These are phyloP conservation scores for Beta vulgaris DNA, from an alignment of 148 eudicot genomes.

Conservation along the genomic window DNA sequence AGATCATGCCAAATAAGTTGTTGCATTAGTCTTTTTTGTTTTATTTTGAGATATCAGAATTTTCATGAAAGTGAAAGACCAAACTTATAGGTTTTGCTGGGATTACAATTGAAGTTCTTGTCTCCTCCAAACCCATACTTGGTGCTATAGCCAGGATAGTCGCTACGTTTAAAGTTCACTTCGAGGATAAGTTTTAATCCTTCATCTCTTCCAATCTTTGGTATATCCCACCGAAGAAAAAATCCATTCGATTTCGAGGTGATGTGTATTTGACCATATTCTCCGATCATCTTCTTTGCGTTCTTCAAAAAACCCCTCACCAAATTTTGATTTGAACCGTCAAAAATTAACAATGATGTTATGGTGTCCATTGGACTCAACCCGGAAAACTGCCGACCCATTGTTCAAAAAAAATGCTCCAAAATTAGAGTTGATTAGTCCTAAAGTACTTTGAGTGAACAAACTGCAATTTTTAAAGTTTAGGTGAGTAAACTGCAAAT, in stretches of 20 bases:
- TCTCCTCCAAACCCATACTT: slow-evolving; percentile 33
- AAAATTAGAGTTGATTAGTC: too few species aligned
- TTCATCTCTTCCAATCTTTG: not conserved
- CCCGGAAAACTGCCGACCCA: too few species aligned
- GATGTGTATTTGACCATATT: not conserved
- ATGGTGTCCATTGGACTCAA: too few species aligned
- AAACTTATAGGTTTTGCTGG: slow-evolving; percentile 30
- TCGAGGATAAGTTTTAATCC: not conserved
- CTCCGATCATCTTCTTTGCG: not conserved
- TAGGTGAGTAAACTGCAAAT: too few species aligned
- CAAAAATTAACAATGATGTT: not conserved
- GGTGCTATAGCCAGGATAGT: slow-evolving; percentile 26
- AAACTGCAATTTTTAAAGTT: too few species aligned
- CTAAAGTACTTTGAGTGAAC: too few species aligned
- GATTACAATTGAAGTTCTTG: slow-evolving; percentile 29
- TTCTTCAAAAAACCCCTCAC: not conserved
- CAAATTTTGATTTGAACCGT: not conserved
- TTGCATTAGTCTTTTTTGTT: too few species aligned
- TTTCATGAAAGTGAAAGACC: not conserved
- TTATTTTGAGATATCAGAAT: too few species aligned
- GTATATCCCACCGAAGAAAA: not conserved
- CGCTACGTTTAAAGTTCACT: not conserved
- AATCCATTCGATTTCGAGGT: not conserved
- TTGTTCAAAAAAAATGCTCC: too few species aligned
- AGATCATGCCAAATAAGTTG: too few species aligned